These are phyloP conservation scores for Eutrema salsugineum DNA, from an alignment of 441 rosid species.

Conservation along the genomic window DNA sequence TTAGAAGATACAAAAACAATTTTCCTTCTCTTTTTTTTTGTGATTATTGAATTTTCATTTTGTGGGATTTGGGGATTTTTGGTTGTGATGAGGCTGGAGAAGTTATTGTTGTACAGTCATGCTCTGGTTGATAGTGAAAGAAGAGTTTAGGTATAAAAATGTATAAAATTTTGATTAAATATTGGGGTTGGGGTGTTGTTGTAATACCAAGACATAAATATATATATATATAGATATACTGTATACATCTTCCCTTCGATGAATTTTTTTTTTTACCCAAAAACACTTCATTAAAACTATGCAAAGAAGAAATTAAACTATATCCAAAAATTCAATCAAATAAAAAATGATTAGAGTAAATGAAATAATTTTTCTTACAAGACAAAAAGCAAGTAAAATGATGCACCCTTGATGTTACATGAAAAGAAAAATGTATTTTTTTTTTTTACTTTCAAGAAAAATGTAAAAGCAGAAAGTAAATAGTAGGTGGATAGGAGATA, in stretches of 20 bases:
- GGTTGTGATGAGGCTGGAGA: background rate
- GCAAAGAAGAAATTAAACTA: background rate
- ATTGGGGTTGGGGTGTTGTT: background rate
- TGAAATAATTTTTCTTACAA: too few species aligned
- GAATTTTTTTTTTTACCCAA: background rate
- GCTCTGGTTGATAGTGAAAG: slow-evolving; percentile 6
- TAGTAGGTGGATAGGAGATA: slow-evolving; percentile 1
- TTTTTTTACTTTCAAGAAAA: too few species aligned
- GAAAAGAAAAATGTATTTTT: background rate
- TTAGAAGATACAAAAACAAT: background rate
- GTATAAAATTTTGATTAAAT: background rate
- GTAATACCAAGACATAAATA: background rate
- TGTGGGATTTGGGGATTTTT: background rate
- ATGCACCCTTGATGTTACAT: background rate
- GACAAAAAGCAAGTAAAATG: background rate
- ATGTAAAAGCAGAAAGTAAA: background rate
- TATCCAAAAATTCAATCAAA: background rate
- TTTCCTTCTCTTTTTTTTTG: background rate
- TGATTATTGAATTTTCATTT: background rate
- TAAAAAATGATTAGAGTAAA: too few species aligned
- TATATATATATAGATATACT: background rate
- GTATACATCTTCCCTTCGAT: background rate
- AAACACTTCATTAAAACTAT: too few species aligned
- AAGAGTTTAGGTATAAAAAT: background rate
- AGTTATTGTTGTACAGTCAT: background rate